A percentile compares a stretch with the other conserved stretches of the same genome.
Evolutionary conservation across 352 stramenopile genomes (phyloP).

Genomic region (Phytophthora syringae): DNA sequence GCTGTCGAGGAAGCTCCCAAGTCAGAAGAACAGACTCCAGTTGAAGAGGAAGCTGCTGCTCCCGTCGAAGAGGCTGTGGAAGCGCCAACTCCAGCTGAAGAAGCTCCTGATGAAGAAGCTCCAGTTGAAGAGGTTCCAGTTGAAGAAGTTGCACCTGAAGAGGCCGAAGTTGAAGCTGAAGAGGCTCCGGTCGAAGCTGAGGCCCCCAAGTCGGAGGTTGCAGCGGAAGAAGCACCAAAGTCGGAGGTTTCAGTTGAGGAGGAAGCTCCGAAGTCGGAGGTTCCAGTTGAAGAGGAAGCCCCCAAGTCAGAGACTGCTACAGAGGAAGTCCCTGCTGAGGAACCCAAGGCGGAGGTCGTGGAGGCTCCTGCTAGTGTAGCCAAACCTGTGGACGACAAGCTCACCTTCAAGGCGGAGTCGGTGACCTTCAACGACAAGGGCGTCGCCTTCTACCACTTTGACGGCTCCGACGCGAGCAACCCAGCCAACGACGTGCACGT

Average conservation of each 20-base stretch:
- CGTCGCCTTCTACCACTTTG: slow-evolving; percentile 62
- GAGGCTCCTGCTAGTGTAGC: slow-evolving; percentile 14
- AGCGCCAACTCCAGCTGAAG: neutral
- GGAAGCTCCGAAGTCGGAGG: neutral
- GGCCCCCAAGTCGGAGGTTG: slow-evolving; percentile 8
- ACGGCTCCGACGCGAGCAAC: slow-evolving; percentile 45
- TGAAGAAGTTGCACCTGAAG: neutral
- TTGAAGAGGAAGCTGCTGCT: slow-evolving; percentile 1
- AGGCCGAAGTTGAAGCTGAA: neutral
- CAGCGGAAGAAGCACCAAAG: neutral
- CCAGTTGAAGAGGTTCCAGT: neutral
- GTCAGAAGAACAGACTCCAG: slow-evolving; percentile 10
- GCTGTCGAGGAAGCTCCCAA: slow-evolving; percentile 15
- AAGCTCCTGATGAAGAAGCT: neutral
- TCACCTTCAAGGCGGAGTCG: slow-evolving; percentile 20
- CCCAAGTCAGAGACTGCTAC: neutral
- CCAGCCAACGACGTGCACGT: slow-evolving; percentile 55
- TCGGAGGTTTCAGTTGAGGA: slow-evolving; percentile 7
- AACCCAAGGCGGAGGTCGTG: slow-evolving; percentile 9
- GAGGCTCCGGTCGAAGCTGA: slow-evolving; percentile 6
- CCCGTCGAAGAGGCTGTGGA: slow-evolving; percentile 13
- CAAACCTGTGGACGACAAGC: slow-evolving; percentile 3
- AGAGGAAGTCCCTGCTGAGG: slow-evolving; percentile 2
- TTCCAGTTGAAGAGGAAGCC: slow-evolving; percentile 2
- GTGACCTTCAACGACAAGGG: slow-evolving; percentile 42